phyloP scores from a whole-genome alignment of 306 rosid species.

The Inga leiocalycina region DNA sequence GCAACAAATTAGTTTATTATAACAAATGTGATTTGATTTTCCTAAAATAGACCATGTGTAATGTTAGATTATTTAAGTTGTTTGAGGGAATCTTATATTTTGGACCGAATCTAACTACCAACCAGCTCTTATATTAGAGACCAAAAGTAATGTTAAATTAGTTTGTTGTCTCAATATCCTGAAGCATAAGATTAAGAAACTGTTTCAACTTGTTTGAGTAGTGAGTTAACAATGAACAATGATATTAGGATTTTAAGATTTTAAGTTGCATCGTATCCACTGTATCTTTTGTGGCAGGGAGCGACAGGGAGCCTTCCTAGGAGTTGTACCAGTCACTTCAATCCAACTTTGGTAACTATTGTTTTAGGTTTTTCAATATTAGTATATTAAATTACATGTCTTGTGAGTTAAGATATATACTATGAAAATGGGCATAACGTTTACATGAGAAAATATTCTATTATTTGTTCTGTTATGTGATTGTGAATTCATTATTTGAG shows the following conservation, averaged over 20 bases:
- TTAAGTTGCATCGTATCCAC: neutral
- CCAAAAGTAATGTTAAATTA: neutral
- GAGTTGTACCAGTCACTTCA: conserved; percentile 46
- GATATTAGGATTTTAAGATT: neutral
- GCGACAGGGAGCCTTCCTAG: conserved; percentile 52
- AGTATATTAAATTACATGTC: neutral
- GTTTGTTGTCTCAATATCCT: neutral
- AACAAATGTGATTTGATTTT: too few species aligned
- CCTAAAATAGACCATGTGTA: too few species aligned
- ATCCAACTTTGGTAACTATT: conserved; percentile 51
- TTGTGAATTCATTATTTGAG: neutral
- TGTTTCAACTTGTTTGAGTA: neutral
- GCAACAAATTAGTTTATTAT: too few species aligned
- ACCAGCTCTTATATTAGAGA: too few species aligned
- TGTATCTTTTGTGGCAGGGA: conserved; percentile 37
- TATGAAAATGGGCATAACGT: neutral
- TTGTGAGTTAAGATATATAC: neutral
- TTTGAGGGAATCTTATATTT: too few species aligned
- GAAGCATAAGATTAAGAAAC: neutral
- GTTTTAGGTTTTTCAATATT: neutral
- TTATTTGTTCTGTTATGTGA: neutral
- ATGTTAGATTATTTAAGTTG: too few species aligned
- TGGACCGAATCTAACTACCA: too few species aligned
- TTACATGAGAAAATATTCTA: neutral
- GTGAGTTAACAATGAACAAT: neutral